These are phyloP conservation scores for Phragmites australis DNA, from an alignment of 176 grass and related monocot genomes.

Conservation along the genomic window DNA sequence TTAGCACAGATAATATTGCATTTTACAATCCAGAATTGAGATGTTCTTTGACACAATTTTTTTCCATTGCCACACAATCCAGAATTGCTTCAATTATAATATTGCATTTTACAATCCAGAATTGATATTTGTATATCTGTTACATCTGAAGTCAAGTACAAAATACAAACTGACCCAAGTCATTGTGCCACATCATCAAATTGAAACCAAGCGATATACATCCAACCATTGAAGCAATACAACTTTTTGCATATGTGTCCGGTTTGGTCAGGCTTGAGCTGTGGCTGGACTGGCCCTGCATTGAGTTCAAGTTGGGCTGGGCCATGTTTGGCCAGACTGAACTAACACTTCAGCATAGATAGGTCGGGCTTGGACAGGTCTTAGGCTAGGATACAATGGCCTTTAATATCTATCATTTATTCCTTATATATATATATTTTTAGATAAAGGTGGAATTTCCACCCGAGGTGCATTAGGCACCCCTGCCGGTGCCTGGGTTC, in stretches of 20 bases:
- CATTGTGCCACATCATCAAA: not conserved
- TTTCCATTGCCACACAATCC: not conserved
- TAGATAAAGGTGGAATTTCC: too few species aligned
- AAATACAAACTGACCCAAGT: too few species aligned
- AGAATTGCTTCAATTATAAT: not conserved
- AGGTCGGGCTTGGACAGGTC: not conserved
- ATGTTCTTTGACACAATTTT: not conserved
- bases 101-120: not conserved
- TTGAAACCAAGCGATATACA: not conserved
- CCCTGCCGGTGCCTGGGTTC: too few species aligned
- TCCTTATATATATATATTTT: too few species aligned
- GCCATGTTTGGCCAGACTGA: not conserved
- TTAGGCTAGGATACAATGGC: not conserved
- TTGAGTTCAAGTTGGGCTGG: not conserved
- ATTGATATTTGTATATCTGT: not conserved
- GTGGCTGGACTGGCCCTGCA: too few species aligned
- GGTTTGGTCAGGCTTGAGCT: not conserved
- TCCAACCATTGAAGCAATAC: not conserved
- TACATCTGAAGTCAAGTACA: not conserved
- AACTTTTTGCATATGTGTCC: not conserved
- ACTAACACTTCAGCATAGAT: not conserved
- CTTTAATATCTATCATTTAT: constrained; percentile 14
- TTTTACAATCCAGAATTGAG: too few species aligned
- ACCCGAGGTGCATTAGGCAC: too few species aligned
- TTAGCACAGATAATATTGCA: constrained; percentile 4